Conservation (phyloP, 2,329 filamentous ascomycete genomes). For the Phaeosphaeriaceae sp. region DNA sequence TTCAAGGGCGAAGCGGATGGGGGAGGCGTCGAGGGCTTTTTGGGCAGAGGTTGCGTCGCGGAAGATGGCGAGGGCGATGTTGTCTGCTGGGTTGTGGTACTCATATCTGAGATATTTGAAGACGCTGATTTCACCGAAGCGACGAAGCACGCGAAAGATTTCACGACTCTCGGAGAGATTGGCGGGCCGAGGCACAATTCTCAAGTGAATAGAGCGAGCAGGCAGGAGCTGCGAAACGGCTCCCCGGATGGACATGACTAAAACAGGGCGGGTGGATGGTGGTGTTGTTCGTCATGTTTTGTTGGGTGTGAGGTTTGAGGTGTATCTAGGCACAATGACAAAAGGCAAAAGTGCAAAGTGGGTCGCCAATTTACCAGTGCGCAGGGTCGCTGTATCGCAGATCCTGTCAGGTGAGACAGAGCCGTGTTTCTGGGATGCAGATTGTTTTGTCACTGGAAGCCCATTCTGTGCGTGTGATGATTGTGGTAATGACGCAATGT, state of each 20-base stretch:
- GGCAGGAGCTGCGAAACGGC: slow-evolving; percentile 35
- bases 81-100: slow-evolving; percentile 49
- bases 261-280: slow-evolving; percentile 1
- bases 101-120: slow-evolving; percentile 55
- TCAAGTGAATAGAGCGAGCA: slow-evolving; percentile 55
- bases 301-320: neutral
- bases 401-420: slow-evolving; percentile 23
- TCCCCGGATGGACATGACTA: slow-evolving; percentile 37
- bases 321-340: too few species aligned
- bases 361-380: slow-evolving; percentile 27
- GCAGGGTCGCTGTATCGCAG: slow-evolving; percentile 18
- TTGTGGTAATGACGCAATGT: neutral
- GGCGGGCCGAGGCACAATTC: slow-evolving; percentile 55
- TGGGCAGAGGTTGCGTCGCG: slow-evolving; percentile 49
- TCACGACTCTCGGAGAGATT: slow-evolving; percentile 58
- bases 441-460: slow-evolving; percentile 8
- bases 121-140: slow-evolving; percentile 57
- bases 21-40: slow-evolving; percentile 52
- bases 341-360: slow-evolving; percentile 19
- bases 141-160: slow-evolving; percentile 55
- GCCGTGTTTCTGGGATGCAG: slow-evolving; percentile 18
- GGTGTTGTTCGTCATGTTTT: slow-evolving; percentile 3
- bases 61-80: slow-evolving; percentile 56
- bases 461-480: too few species aligned
- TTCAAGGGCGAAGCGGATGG: slow-evolving; percentile 56